Base-by-base conservation (phyloP, 208 protist species). In the Crithidia acanthocephali region DNA sequence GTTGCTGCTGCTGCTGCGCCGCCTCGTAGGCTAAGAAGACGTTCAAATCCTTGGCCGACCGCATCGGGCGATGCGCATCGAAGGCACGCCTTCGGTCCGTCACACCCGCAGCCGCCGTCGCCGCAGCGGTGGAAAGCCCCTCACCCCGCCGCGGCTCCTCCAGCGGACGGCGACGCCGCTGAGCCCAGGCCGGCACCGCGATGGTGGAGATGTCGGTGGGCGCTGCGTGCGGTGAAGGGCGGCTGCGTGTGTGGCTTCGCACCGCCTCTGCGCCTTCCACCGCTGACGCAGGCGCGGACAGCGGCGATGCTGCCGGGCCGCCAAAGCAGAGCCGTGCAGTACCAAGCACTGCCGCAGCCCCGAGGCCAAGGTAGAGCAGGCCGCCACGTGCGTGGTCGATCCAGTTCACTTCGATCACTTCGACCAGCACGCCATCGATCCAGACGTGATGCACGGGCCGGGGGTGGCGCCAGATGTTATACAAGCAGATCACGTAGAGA, bases 361-460 rank as follows among this genome's bases (percentile, higher is more conserved):
- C 33, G 5, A 80, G 47, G 9, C 59, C 48, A 22, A 37, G 25
- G 60, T 77, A 65, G 25, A 86, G 52, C 4, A 79, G 30, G 16
- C 45, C 53, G 28, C 2, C 42, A 35, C 72, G 65, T 0, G 66
- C 58, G 23, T 30, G 27, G 1, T 79, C 74, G 23, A 78, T 22
- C 66, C 64, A 71, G 53, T 66, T 72, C 44, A 87, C 85, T 51
- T 83, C 78, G n/a, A 94, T 55, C 48, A 92, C 89, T 75, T 92
- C 86, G 9, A 94, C 84, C 47, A 90, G 65, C n/a, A 94, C 89
- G 23, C 65, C 75, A 37, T 94, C 89, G 57, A 94, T 87, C 83
- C 83, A 90, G 13, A 83, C 79, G 32, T 85, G 80, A 27, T 56
- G 72, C 0, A 82, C 58, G 22, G 76, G 62, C 52, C 42, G 68